A percentile compares a stretch with the other conserved stretches of the same genome.
These are phyloP conservation scores for Lactarius indigo DNA, from an alignment of 768 basidiomycete genomes.

Conservation along the genomic window DNA sequence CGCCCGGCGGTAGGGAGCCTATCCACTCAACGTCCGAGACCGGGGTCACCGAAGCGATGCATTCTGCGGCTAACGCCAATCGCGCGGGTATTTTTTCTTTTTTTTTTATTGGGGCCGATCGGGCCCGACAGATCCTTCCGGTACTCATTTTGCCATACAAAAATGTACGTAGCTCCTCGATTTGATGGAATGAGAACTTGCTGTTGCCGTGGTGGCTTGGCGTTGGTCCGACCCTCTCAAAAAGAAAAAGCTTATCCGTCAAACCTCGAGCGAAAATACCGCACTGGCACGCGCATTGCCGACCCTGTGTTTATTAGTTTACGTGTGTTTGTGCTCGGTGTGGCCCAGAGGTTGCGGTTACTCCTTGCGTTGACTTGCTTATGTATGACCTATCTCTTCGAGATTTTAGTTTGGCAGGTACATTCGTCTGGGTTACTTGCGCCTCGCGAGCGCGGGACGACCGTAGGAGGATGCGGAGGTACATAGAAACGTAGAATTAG, in stretches of 20 bases:
- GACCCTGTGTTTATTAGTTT: too few species aligned
- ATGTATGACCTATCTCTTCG: background rate
- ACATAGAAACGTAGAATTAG: background rate
- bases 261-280: too few species aligned
- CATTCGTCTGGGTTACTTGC: background rate
- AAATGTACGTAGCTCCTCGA: background rate
- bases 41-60: background rate
- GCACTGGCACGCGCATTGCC: too few species aligned
- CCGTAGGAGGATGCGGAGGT: background rate
- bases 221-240: too few species aligned
- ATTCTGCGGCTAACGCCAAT: background rate
- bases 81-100: background rate
- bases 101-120: background rate
- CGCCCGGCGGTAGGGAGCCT: too few species aligned
- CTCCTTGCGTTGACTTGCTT: background rate
- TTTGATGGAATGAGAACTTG: too few species aligned
- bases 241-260: too few species aligned
- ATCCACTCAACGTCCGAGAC: background rate
- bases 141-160: background rate
- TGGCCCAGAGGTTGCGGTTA: too few species aligned
- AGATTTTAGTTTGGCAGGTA: background rate
- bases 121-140: background rate
- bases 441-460: background rate
- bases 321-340: too few species aligned
- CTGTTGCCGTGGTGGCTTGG: too few species aligned